Conservation (phyloP, 495 filamentous ascomycete genomes). For the Penicillium verhagenii region DNA sequence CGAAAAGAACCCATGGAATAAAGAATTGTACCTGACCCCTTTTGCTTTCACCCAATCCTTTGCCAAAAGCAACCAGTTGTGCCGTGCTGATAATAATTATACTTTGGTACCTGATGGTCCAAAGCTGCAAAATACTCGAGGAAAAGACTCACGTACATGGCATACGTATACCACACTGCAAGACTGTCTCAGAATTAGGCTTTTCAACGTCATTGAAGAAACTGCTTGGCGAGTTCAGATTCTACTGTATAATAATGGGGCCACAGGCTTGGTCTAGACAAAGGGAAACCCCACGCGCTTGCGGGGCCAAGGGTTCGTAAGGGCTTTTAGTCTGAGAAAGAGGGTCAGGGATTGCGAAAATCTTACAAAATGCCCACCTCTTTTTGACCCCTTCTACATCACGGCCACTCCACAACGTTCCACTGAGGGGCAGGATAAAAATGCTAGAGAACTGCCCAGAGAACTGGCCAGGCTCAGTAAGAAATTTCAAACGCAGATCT, state of each 20-base stretch:
- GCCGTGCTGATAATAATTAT: no score
- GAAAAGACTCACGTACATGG: no score
- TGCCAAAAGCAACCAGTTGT: no score
- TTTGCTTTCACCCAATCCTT: neutral
- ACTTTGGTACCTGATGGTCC: neutral
- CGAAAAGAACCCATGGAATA: neutral
- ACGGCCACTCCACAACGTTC: no score
- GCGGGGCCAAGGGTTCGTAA: neutral
- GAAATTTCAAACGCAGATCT: neutral
- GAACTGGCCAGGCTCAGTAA: neutral
- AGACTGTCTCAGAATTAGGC: no score
- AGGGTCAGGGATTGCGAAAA: neutral
- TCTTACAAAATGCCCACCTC: neutral
- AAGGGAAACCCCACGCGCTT: neutral
- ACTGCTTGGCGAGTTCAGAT: no score
- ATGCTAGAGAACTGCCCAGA: no score
- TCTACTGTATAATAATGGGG: no score
- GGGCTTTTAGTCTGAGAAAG: neutral
- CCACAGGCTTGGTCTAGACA: neutral
- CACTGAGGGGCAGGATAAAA: neutral
- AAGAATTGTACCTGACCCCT: neutral
- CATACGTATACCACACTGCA: no score
- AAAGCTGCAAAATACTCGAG: no score
- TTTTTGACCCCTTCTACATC: neutral
- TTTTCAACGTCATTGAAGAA: no score